A percentile compares a stretch with the other conserved stretches of the same genome.
phyloP scores from a whole-genome alignment of 169 alveolate species.

The Eimeria falciformis region DNA sequence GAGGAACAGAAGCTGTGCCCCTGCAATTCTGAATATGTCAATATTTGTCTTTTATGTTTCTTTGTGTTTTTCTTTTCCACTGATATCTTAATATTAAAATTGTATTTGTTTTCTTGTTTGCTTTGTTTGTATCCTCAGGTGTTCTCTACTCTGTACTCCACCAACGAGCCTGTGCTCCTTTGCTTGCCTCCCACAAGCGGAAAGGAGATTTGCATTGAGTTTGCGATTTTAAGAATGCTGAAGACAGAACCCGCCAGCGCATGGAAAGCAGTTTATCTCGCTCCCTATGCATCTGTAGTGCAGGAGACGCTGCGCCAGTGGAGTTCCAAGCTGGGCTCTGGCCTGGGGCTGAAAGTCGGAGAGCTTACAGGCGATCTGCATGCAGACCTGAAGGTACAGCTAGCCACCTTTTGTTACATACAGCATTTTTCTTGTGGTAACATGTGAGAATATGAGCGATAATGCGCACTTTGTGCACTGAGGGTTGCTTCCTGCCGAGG shows the following conservation, averaged over 20 bases:
- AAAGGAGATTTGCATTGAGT: slow-evolving; percentile 90
- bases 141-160: slow-evolving; percentile 83
- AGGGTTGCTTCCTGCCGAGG: too few species aligned
- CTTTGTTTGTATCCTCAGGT: not conserved
- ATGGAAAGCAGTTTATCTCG: slow-evolving; percentile 84
- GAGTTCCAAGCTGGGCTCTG: slow-evolving; percentile 82
- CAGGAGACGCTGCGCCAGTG: slow-evolving; percentile 82
- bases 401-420: not conserved
- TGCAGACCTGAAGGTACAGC: slow-evolving; percentile 76
- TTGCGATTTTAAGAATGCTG: slow-evolving; percentile 92
- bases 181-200: slow-evolving; percentile 96
- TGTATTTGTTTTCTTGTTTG: not conserved
- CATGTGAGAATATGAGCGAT: too few species aligned
- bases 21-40: too few species aligned
- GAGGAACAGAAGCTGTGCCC: too few species aligned
- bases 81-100: not conserved
- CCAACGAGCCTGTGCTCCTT: slow-evolving; percentile 92
- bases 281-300: slow-evolving; percentile 82
- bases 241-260: slow-evolving; percentile 77
- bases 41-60: not conserved
- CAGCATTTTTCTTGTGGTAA: too few species aligned
- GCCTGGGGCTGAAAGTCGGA: slow-evolving; percentile 75
- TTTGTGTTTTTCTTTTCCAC: too few species aligned
- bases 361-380: slow-evolving; percentile 80
- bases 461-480: too few species aligned